Conservation (phyloP, 192 early-diverging fungal genomes). For the Chytriomyces sp. region DNA sequence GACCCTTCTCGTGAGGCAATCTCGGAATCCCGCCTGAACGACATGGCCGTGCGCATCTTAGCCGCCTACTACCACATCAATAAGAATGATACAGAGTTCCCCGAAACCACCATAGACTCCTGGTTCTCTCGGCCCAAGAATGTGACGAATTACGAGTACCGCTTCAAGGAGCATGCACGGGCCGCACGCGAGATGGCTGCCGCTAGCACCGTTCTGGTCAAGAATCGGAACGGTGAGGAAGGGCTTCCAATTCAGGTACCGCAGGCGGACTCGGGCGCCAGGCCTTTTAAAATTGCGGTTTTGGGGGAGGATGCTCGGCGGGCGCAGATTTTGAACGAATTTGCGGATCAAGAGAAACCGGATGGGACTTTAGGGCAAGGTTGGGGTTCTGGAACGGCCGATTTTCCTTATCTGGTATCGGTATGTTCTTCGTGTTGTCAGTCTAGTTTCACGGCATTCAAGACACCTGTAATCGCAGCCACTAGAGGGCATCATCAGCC, state of each 20-base stretch:
- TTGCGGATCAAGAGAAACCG: conserved; percentile 19
- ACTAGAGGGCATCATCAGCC: conserved; percentile 30
- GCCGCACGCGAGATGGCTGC: conserved; percentile 41
- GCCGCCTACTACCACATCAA: conserved; percentile 35
- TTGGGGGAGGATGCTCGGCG: conserved; percentile 50
- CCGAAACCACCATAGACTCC: background rate
- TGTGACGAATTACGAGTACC: conserved; percentile 9
- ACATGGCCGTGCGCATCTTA: conserved; percentile 45
- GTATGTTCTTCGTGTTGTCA: background rate
- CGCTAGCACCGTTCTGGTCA: conserved; percentile 42
- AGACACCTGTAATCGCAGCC: conserved; percentile 14
- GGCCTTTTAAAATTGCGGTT: conserved; percentile 31
- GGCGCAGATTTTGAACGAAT: conserved; percentile 26
- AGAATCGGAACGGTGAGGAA: conserved; percentile 29
- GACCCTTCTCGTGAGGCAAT: background rate
- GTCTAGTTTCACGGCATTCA: background rate
- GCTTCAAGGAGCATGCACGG: conserved; percentile 27
- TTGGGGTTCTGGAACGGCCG: conserved; percentile 46
- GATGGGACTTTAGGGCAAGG: conserved; percentile 44
- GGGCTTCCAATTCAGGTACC: too few species aligned
- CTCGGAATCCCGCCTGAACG: conserved; percentile 41
- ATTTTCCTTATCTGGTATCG: conserved; percentile 49
- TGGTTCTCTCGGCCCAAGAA: background rate
- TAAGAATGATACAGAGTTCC: conserved; percentile 28
- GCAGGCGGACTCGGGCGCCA: too few species aligned